Percentiles rank a stretch among this genome's conserved stretches.
Conservation (phyloP, 2,329 filamentous ascomycete genomes). For the Emmonsiellopsis sp. region DNA sequence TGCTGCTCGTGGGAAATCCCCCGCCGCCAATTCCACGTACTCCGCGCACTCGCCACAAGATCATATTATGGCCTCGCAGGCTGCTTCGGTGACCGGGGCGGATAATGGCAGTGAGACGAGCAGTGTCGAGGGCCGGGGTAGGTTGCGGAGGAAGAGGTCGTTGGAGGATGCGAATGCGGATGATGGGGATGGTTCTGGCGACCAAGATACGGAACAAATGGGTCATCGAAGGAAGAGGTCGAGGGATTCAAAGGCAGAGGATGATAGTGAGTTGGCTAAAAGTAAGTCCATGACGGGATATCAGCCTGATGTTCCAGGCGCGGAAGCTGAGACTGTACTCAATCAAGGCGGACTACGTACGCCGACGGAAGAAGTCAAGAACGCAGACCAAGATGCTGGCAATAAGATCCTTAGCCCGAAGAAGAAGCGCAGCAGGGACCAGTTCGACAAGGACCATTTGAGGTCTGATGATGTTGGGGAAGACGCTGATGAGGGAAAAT, state of each 20-base stretch:
- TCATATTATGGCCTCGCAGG: conserved; percentile 6
- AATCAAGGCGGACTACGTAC: conserved; percentile 8
- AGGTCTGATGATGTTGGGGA: conserved; percentile 13
- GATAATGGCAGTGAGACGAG: conserved; percentile 14
- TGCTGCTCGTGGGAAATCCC: conserved; percentile 9
- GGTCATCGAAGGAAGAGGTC: conserved; percentile 25
- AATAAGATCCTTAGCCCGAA: conserved; percentile 25
- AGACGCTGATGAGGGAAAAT: conserved; percentile 6
- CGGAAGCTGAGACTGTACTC: not conserved
- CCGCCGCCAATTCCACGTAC: conserved; percentile 4
- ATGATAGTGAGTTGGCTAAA: not conserved
- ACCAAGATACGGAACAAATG: conserved; percentile 13
- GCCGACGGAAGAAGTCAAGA: conserved; percentile 8
- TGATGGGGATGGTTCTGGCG: conserved; percentile 2
- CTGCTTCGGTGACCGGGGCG: conserved; percentile 4
- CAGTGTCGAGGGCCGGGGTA: conserved; percentile 24
- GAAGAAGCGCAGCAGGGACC: conserved; percentile 36
- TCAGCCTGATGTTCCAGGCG: not conserved
- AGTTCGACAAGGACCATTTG: conserved; percentile 28
- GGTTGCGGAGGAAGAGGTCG: conserved; percentile 32
- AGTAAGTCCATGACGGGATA: not conserved
- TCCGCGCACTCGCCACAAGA: conserved; percentile 10
- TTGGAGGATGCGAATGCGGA: conserved; percentile 31
- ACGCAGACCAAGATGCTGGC: conserved; percentile 10
- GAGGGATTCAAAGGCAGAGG: conserved; percentile 18